A percentile compares a stretch with the other conserved stretches of the same genome.
Evolutionary conservation across 2,329 filamentous ascomycete species (phyloP).

Genomic region (Berkeleyomyces rouxiae): DNA sequence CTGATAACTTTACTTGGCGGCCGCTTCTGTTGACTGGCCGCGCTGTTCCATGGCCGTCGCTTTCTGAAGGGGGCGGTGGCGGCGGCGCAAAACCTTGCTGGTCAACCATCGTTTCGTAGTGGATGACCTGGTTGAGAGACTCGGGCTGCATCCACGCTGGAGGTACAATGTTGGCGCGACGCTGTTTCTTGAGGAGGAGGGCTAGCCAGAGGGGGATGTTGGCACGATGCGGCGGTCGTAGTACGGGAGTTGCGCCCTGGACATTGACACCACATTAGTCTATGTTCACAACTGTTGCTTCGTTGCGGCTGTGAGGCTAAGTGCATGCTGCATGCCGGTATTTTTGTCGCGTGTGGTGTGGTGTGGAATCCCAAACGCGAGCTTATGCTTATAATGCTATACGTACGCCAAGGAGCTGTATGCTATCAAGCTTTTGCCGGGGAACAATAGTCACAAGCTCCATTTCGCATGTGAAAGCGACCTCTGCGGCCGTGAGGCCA

Average conservation of each 20-base stretch:
- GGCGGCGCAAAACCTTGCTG: conserved; percentile 61
- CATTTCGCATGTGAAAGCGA: conserved; percentile 94
- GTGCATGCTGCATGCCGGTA: no score
- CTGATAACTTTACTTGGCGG: conserved; percentile 28
- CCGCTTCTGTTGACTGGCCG: conserved; percentile 23
- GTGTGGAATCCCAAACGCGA: no score
- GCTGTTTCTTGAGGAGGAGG: conserved; percentile 83
- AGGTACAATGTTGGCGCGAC: conserved; percentile 79
- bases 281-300: no score
- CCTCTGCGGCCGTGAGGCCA: conserved; percentile 65
- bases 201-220: conserved; percentile 86
- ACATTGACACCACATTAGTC: conserved; percentile 15
- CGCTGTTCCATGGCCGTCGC: conserved; percentile 32
- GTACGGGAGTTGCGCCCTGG: conserved; percentile 59
- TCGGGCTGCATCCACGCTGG: conserved; percentile 74
- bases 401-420: conserved; percentile 73
- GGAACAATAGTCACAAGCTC: conserved; percentile 87
- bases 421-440: conserved; percentile 71
- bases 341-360: no score
- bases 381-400: conserved; percentile 10
- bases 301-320: no score
- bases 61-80: conserved; percentile 34
- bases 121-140: conserved; percentile 60
- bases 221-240: conserved; percentile 67
- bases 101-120: conserved; percentile 59